phyloP scores from a whole-genome alignment of 805 yeast species.

The Metahyphopichia silvanorum region DNA sequence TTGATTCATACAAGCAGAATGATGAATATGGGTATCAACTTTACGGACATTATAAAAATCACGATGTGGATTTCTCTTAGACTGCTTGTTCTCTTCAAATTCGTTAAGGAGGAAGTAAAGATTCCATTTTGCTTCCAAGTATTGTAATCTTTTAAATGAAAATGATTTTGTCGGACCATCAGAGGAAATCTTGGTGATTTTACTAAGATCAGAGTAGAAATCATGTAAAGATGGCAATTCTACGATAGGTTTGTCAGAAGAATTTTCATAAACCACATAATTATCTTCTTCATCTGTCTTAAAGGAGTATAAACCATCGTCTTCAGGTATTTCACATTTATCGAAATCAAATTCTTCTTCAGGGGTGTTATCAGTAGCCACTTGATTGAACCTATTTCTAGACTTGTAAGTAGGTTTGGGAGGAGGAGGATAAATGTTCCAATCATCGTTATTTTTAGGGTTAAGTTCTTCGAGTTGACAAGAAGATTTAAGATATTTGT shows the following conservation, averaged over 20 bases:
- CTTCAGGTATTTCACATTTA: constrained; percentile 54
- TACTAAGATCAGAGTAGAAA: constrained; percentile 79
- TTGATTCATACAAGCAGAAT: constrained; percentile 98
- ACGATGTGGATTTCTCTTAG: constrained; percentile 92
- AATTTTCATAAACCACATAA: constrained; percentile 53
- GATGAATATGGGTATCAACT: constrained; percentile 98
- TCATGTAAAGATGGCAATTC: constrained; percentile 82
- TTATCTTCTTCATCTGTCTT: constrained; percentile 61
- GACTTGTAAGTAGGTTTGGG: constrained; percentile 83
- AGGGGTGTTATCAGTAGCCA: constrained; percentile 22
- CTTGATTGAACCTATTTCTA: constrained; percentile 50
- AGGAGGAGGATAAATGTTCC: constrained; percentile 90
- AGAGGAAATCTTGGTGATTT: constrained; percentile 68
- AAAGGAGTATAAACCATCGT: constrained; percentile 38
- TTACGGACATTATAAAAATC: constrained; percentile 96
- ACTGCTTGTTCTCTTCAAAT: constrained; percentile 85
- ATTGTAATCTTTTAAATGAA: constrained; percentile 91
- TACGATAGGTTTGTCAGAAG: constrained; percentile 36
- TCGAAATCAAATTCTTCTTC: constrained; percentile 55
- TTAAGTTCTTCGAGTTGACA: constrained; percentile 65
- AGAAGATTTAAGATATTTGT: constrained; percentile 69
- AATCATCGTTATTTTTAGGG: constrained; percentile 72
- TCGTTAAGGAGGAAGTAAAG: constrained; percentile 84
- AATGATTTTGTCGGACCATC: constrained; percentile 97
- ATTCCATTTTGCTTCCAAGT: constrained; percentile 96